Evolutionary conservation across 1,139 yeast genomes (phyloP).

Genomic region (Yamadazyma epiphylla): DNA sequence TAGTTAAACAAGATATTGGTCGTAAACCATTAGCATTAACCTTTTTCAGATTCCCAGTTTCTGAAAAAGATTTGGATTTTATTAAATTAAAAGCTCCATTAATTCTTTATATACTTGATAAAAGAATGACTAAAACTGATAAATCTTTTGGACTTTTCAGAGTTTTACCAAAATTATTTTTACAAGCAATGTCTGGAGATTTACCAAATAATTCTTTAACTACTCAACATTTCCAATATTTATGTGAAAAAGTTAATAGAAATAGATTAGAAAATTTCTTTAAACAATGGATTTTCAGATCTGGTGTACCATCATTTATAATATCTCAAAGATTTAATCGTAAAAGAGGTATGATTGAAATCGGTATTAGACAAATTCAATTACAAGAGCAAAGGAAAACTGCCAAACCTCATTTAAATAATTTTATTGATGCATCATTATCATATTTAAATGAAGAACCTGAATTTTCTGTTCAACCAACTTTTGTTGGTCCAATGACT

Average conservation of each 20-base stretch:
- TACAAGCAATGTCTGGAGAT: conserved; percentile 96
- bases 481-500: conserved; percentile 92
- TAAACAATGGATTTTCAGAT: conserved; percentile 88
- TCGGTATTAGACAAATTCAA: conserved; percentile 91
- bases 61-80: conserved; percentile 56
- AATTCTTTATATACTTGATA: conserved; percentile 78
- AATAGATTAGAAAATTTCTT: conserved; percentile 80
- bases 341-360: conserved; percentile 89
- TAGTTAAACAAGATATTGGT: conserved; percentile 75
- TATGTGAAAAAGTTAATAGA: conserved; percentile 92
- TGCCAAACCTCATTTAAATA: conserved; percentile 28
- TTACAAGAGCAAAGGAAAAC: conserved; percentile 47
- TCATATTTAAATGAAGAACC: conserved; percentile 40
- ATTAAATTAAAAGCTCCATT: conserved; percentile 79
- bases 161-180: conserved; percentile 83
- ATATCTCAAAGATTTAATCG: conserved; percentile 91
- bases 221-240: conserved; percentile 81
- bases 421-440: conserved; percentile 47
- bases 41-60: conserved; percentile 63
- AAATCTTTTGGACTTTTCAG: conserved; percentile 88
- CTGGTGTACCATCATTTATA: conserved; percentile 85
- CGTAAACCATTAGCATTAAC: conserved; percentile 77
- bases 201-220: conserved; percentile 74
- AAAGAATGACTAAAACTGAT: conserved; percentile 94
- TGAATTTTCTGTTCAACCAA: conserved; percentile 36